phyloP scores from a whole-genome alignment of 495 filamentous ascomycete genomes.

The Pseudevernia furfuracea region DNA sequence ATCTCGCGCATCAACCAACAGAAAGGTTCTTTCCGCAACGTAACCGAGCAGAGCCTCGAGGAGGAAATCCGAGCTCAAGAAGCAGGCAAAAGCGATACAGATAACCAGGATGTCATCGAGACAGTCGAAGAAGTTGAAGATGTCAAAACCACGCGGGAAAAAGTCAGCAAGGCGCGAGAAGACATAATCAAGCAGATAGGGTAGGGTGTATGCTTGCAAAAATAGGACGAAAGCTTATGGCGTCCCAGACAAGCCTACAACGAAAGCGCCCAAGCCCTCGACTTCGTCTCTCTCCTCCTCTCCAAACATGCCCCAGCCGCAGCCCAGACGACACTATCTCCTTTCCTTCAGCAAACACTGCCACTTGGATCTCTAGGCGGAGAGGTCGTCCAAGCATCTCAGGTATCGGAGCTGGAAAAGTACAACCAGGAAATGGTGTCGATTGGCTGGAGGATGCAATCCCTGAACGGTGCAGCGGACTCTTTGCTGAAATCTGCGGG shows the following conservation, averaged over 20 bases:
- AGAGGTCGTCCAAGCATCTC: conserved; percentile 55
- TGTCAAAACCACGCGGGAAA: conserved; percentile 29
- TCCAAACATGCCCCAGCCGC: conserved; percentile 65
- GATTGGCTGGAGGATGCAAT: conserved; percentile 73
- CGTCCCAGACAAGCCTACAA: conserved; percentile 51
- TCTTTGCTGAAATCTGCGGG: conserved; percentile 64
- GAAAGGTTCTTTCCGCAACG: conserved; percentile 63
- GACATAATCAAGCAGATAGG: conserved; percentile 48
- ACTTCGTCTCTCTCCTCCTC: conserved; percentile 77
- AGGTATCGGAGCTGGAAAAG: conserved; percentile 44
- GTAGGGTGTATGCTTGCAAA: conserved; percentile 30
- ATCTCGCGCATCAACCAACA: conserved; percentile 68
- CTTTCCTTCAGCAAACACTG: conserved; percentile 56
- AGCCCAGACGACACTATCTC: conserved; percentile 61
- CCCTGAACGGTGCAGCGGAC: conserved; percentile 64
- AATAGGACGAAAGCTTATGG: conserved; percentile 13
- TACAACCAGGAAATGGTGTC: conserved; percentile 51
- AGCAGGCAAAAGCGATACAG: conserved; percentile 28
- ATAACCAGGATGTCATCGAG: conserved; percentile 33
- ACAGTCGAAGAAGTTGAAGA: conserved; percentile 34
- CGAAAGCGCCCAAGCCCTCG: conserved; percentile 60
- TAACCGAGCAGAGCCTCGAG: conserved; percentile 55
- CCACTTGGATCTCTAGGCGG: conserved; percentile 70
- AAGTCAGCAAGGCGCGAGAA: conserved; percentile 39
- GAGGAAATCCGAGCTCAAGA: conserved; percentile 51